Base-by-base conservation (phyloP, 2,329 filamentous ascomycete species). In the Penicillium janthinellum region DNA sequence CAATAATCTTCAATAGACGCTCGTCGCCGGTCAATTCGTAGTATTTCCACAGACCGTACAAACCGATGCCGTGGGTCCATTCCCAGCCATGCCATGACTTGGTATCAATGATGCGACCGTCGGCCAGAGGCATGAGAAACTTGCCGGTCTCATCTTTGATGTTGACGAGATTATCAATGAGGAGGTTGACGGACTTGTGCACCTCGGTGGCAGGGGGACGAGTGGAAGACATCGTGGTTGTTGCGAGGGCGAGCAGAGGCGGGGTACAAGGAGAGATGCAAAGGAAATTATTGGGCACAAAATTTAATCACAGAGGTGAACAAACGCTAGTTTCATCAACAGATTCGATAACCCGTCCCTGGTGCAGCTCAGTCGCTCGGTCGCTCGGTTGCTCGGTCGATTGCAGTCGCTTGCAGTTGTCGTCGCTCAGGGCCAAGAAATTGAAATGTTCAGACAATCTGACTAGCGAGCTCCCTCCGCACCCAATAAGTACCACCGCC, bases 21-120 rank as follows among this genome's bases (percentile, higher is more conserved):
- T 79, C 73, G 34, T 88, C 85, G 49, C 86, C 87, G 0, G 88
- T 91, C 65, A 92, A 77, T 59, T 86, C 85, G 76, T 92, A 89
- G 80, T 93, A 93, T 72, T 92, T 89, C 86, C 88, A 93, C 56
- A 94, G 84, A 31, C 90, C 90, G 75, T 92, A 92, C 20, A 93
- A 84, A 5, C 90, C 90, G 69, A 92, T 86, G 45, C 90, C 90
- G 73, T 92, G 90, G 1, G 89, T 92, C 88, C 89, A 91, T 77
- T 92, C 90, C 90, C 90, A 93, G 70, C 75, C 75, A 37, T 72
- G 66, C 90, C 90, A 94, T 58, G 89, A 90, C 76, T 94, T 94
- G 58, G 90, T 92, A 75, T 93, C 90, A 70, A 94, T 92, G 52
- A 92, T 81, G 38, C 88, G 84, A 58, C 90, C 90, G 68, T 93